These are phyloP conservation scores for Sporothrix globosa DNA, from an alignment of 2,329 filamentous ascomycete species.

Conservation along the genomic window DNA sequence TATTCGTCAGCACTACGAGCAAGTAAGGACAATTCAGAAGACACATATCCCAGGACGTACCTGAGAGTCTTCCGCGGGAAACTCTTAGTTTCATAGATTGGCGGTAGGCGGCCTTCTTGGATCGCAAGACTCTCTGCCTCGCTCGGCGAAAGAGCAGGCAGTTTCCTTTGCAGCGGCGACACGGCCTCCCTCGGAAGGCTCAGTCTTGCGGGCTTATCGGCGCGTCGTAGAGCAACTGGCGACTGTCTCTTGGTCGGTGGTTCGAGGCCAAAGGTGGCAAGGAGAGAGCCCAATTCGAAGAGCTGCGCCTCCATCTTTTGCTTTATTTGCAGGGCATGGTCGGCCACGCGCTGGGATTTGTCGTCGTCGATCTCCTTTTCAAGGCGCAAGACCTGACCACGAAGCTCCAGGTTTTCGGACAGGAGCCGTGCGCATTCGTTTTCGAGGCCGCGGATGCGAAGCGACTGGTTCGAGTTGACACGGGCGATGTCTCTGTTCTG, in stretches of 20 bases:
- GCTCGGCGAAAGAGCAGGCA: constrained; percentile 60
- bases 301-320: constrained; percentile 72
- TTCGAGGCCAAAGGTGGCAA: constrained; percentile 66
- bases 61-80: constrained; percentile 70
- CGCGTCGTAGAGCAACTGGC: constrained; percentile 48
- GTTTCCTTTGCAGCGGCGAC: constrained; percentile 51
- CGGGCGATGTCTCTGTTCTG: constrained; percentile 84
- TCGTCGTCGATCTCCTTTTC: constrained; percentile 68
- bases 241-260: constrained; percentile 57
- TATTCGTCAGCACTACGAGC: constrained; percentile 41
- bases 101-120: constrained; percentile 62
- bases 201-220: constrained; percentile 51
- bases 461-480: constrained; percentile 74
- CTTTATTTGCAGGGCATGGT: constrained; percentile 71
- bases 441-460: constrained; percentile 76
- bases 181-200: constrained; percentile 27
- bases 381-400: constrained; percentile 69
- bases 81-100: constrained; percentile 70
- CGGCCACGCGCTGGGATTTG: constrained; percentile 61
- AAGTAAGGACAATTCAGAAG: background rate
- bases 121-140: constrained; percentile 56
- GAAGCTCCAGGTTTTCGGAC: constrained; percentile 76
- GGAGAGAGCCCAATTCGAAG: constrained; percentile 67
- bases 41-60: constrained; percentile 51
- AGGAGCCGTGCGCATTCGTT: constrained; percentile 74